These are phyloP conservation scores for Solanum paucissectum DNA, from an alignment of 257 asterid species.

Conservation along the genomic window DNA sequence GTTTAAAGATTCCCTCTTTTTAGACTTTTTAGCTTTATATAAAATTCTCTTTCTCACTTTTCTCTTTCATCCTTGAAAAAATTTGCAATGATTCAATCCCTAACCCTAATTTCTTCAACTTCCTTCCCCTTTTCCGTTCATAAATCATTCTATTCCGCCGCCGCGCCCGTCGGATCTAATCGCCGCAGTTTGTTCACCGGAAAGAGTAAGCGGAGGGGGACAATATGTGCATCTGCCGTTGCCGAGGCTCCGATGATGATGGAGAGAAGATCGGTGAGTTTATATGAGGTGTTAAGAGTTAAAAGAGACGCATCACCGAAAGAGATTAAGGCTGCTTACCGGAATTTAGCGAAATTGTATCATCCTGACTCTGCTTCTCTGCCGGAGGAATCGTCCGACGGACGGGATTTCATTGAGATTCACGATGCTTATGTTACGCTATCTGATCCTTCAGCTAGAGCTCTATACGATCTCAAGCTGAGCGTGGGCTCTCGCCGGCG, in stretches of 20 bases:
- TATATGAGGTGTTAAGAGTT: conserved; percentile 63
- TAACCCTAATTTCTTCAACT: background rate
- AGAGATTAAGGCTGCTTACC: conserved; percentile 83
- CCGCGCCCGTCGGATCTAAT: background rate
- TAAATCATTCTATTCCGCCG: background rate
- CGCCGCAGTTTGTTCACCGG: background rate
- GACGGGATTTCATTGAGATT: conserved; percentile 63
- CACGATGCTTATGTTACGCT: conserved; percentile 66
- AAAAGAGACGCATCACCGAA: conserved; percentile 49
- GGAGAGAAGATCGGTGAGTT: conserved; percentile 19
- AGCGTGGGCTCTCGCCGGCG: conserved; percentile 14
- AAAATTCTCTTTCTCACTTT: background rate
- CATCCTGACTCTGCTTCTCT: conserved; percentile 49
- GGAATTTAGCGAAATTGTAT: conserved; percentile 69
- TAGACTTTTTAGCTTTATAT: background rate
- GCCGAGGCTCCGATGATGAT: background rate
- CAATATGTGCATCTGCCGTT: background rate
- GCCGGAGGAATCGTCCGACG: conserved; percentile 30
- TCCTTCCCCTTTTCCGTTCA: background rate
- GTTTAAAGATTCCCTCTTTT: background rate
- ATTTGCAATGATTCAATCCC: background rate
- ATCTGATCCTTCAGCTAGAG: conserved; percentile 71
- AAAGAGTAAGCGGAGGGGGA: background rate
- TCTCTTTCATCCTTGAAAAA: background rate
- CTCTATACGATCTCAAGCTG: conserved; percentile 47